Percentiles rank a stretch among this genome's conserved stretches.
Conservation (phyloP, 805 yeast species). For the Starmera dryadoides region DNA sequence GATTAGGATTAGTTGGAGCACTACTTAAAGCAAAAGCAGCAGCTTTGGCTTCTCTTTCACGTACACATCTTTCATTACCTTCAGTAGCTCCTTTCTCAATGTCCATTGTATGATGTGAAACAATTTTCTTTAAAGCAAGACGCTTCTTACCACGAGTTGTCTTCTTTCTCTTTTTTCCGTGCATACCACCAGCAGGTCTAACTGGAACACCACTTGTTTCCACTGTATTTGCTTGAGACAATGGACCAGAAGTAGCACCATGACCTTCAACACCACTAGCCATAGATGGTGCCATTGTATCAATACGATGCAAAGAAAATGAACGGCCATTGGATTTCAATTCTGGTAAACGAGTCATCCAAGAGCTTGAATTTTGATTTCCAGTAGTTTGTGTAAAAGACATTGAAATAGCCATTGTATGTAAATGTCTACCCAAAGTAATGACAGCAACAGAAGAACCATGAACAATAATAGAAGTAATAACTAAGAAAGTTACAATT, state of each 20-base stretch:
- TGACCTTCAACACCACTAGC: slow-evolving; percentile 4
- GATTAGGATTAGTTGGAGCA: slow-evolving; percentile 7
- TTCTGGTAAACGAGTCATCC: slow-evolving; percentile 84
- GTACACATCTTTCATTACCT: slow-evolving; percentile 29
- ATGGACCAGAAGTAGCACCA: slow-evolving; percentile 10
- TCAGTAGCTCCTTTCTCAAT: slow-evolving; percentile 21
- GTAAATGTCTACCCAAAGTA: slow-evolving; percentile 76
- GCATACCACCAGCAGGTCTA: slow-evolving; percentile 72
- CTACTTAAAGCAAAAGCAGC: slow-evolving; percentile 34
- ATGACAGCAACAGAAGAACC: slow-evolving; percentile 16
- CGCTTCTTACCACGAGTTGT: slow-evolving; percentile 26
- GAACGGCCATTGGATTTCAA: slow-evolving; percentile 55
- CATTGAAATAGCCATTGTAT: slow-evolving; percentile 89
- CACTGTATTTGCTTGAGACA: slow-evolving; percentile 32
- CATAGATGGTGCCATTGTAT: slow-evolving; percentile 40
- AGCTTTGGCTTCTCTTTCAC: slow-evolving; percentile 35
- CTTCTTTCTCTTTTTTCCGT: slow-evolving; percentile 31
- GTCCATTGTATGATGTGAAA: slow-evolving; percentile 13
- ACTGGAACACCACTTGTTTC: slow-evolving; percentile 61
- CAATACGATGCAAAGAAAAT: slow-evolving; percentile 76
- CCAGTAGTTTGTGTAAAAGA: slow-evolving; percentile 70
- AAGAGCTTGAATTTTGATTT: slow-evolving; percentile 45
- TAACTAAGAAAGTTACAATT: slow-evolving; percentile 67
- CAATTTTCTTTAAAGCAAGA: slow-evolving; percentile 25
- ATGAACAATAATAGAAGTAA: slow-evolving; percentile 34